Evolutionary conservation across 2,329 filamentous ascomycete genomes (phyloP).

Genomic region (Alternaria longipes): DNA sequence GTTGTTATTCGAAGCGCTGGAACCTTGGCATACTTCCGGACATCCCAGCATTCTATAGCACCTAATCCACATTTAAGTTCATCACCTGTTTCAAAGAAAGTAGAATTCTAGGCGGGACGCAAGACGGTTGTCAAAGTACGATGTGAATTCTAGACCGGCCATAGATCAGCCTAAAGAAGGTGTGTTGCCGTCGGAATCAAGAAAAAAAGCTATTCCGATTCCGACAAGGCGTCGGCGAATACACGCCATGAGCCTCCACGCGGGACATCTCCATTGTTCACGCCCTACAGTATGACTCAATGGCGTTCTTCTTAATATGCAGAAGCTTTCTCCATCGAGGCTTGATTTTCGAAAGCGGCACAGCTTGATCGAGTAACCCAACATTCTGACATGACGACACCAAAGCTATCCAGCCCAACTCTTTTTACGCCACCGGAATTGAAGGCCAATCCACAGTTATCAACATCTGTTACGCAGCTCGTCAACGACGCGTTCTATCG

Average conservation of each 20-base stretch:
- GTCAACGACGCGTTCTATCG: slow-evolving; percentile 35
- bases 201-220: background rate
- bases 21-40: background rate
- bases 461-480: slow-evolving; percentile 23
- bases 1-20: background rate
- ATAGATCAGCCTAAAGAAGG: background rate
- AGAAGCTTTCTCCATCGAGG: slow-evolving; percentile 14
- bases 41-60: background rate
- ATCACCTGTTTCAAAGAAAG: background rate
- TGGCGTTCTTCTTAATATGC: background rate
- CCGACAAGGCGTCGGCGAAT: background rate
- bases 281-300: slow-evolving; percentile 7
- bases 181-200: background rate
- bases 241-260: background rate
- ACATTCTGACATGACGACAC: slow-evolving; percentile 12
- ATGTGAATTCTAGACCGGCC: background rate
- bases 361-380: background rate
- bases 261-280: background rate
- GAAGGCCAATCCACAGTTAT: slow-evolving; percentile 13
- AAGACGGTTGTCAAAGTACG: background rate
- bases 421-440: slow-evolving; percentile 24
- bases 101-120: background rate
- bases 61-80: background rate
- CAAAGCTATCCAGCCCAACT: slow-evolving; percentile 19
- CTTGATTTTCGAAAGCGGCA: background rate